Conservation (phyloP, 768 basidiomycete species). For the Myochromella boudieri region DNA sequence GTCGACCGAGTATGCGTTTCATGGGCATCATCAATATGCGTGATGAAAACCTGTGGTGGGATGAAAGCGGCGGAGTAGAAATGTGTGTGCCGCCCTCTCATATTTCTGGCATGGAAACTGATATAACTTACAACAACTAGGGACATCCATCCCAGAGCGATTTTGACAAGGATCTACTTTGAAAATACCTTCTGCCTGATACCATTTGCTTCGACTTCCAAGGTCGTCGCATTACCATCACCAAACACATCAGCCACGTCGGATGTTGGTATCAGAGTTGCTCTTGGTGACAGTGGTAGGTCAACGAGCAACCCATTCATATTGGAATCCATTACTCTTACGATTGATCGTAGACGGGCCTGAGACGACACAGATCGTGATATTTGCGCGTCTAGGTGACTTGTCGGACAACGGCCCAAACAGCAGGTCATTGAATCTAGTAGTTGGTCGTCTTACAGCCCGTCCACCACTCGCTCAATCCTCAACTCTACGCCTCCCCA, state of each 20-base stretch:
- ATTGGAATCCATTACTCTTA: neutral
- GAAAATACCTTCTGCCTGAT: conserved; percentile 66
- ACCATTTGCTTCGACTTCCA: conserved; percentile 32
- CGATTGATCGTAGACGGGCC: conserved; percentile 50
- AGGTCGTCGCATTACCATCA: conserved; percentile 9
- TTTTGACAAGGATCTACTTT: conserved; percentile 63
- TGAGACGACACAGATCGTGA: conserved; percentile 66
- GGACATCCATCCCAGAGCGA: conserved; percentile 69
- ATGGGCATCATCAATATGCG: conserved; percentile 51
- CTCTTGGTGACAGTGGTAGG: conserved; percentile 69
- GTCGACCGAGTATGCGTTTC: conserved; percentile 61
- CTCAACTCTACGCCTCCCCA: conserved; percentile 41
- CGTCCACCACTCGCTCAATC: conserved; percentile 25
- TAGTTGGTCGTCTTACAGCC: conserved; percentile 59
- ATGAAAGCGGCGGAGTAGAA: conserved; percentile 51
- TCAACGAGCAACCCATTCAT: neutral
- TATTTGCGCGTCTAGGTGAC: conserved; percentile 35
- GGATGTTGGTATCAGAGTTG: conserved; percentile 61
- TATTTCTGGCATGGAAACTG: neutral
- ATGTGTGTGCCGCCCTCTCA: conserved; percentile 23
- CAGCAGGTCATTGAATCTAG: conserved; percentile 36
- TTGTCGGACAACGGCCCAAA: conserved; percentile 16
- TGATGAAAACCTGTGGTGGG: conserved; percentile 51
- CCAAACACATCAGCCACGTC: conserved; percentile 37
- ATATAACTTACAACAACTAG: conserved; percentile 30